These are phyloP conservation scores for Jimgerdemannia lactiflua DNA, from an alignment of 192 early-diverging fungal species.

Conservation along the genomic window DNA sequence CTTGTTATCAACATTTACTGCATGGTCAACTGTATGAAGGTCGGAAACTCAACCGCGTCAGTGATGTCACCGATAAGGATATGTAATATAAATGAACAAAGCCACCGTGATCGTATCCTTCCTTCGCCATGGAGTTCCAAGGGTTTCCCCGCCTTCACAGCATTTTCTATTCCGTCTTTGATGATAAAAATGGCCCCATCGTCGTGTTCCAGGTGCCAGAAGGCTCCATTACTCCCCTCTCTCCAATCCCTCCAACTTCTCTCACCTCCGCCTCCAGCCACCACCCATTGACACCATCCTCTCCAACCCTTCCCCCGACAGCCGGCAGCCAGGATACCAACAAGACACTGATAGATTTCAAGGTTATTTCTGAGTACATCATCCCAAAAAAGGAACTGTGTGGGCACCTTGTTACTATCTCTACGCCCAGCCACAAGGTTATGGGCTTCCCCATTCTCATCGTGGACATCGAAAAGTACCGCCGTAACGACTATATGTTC, in stretches of 20 bases:
- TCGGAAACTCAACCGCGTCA: too few relatives aligned
- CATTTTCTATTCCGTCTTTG: slow-evolving; percentile 82
- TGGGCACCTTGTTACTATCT: slow-evolving; percentile 71
- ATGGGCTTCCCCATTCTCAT: slow-evolving; percentile 76
- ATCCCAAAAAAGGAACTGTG: slow-evolving; percentile 82
- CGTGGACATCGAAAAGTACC: slow-evolving; percentile 43
- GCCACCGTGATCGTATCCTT: too few relatives aligned
- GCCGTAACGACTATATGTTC: slow-evolving; percentile 87
- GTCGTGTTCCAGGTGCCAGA: slow-evolving; percentile 78
- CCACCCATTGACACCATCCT: background rate
- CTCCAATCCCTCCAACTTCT: background rate
- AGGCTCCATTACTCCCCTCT: slow-evolving; percentile 48
- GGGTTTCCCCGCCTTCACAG: slow-evolving; percentile 70
- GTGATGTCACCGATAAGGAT: too few relatives aligned
- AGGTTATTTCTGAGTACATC: slow-evolving; percentile 75
- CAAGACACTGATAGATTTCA: slow-evolving; percentile 66
- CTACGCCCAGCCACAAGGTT: slow-evolving; percentile 63
- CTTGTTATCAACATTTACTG: too few relatives aligned
- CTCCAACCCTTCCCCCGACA: background rate
- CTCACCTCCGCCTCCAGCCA: background rate
- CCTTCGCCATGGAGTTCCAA: slow-evolving; percentile 37
- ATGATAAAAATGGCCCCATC: slow-evolving; percentile 70
- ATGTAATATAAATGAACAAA: too few relatives aligned
- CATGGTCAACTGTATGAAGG: too few relatives aligned
- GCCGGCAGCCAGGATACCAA: slow-evolving; percentile 17